Base-by-base conservation (phyloP, 495 filamentous ascomycete genomes). In the Xylaria grammica region DNA sequence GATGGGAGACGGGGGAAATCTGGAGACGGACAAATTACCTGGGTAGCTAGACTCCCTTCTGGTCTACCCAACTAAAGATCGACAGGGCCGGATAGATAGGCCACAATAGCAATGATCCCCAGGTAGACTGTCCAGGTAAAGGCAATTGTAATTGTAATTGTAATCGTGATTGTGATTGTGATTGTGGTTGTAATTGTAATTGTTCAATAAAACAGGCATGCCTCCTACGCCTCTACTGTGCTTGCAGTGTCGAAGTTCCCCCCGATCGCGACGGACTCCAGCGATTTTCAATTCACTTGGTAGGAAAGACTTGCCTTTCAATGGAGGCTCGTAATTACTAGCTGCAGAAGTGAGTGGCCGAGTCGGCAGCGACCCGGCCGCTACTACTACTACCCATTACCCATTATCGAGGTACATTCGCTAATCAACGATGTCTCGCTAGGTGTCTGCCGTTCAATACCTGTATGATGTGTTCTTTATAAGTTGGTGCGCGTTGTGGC, bases 261-360 rank as follows among this genome's bases (percentile, higher is more conserved):
- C 2, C 51, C n/a, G 32, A 17, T 34, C 29, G 40, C 27, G 60
- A 55, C 42, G 27, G 50, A 24, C 26, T 46, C 11, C 52, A 22
- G 1, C n/a, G 48, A 53, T 22, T 46, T 30, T 11, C 26, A 48
- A 46, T 36, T 27, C 46, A 48, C 40, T 63, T 46, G 26, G 60
- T 20, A 17, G 29, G 51, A 32, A 30, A 48, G 50, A 44, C 50
- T 54, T 27, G 30, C 29, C 26, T 55, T 26, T 36, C n/a, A 24
- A 32, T 32, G 51, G 38, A 29, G 38, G n/a, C 38, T 46, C 24
- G 32, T 48, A 24, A 27, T 44, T 52, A 46, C 59, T 36, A 62
- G 45, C 49, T 62, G 60, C 60, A 62, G 60, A 52, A 42, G 54
- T 24, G 36, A 48, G 60, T 63, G 50, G 60, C 60, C 60, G n/a